Evolutionary conservation across 176 grass and related monocot genomes (phyloP).

Genomic region (Hyparrhenia diplandra): DNA sequence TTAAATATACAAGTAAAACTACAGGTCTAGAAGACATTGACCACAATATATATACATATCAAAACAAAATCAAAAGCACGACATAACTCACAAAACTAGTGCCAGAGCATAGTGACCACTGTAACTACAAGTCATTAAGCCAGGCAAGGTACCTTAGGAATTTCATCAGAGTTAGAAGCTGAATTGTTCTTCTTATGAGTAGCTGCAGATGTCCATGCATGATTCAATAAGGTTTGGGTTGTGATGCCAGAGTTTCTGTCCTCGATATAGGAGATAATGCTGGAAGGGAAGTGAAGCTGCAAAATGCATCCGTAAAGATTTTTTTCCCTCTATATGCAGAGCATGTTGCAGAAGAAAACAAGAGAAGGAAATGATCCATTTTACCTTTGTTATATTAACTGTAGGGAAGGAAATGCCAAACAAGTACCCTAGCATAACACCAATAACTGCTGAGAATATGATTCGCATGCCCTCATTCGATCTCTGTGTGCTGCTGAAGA

Average conservation of each 20-base stretch:
- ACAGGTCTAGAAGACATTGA: conserved; percentile 3
- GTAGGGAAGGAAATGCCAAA: conserved; percentile 84
- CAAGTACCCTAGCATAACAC: conserved; percentile 76
- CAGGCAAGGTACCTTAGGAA: conserved; percentile 58
- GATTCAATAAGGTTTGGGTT: conserved; percentile 85
- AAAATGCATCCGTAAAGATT: conserved; percentile 7
- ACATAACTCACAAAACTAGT: background rate
- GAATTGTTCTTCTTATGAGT: conserved; percentile 67
- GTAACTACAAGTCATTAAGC: background rate
- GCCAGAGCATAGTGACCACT: background rate
- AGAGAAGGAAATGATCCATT: conserved; percentile 7
- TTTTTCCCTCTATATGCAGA: background rate
- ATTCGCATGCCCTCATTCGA: conserved; percentile 71
- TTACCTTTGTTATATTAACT: conserved; percentile 76
- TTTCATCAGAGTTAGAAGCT: conserved; percentile 51
- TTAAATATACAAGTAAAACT: conserved; percentile 17
- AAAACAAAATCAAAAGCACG: background rate
- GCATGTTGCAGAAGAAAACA: background rate
- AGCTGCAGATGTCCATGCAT: conserved; percentile 73
- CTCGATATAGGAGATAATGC: conserved; percentile 83
- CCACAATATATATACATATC: background rate
- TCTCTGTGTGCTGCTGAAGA: conserved; percentile 43
- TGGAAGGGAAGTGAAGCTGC: conserved; percentile 77
- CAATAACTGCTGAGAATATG: conserved; percentile 66
- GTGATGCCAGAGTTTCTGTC: conserved; percentile 85